Conservation (phyloP, 305 asterid genomes). For the Solanum aculeatissimum region DNA sequence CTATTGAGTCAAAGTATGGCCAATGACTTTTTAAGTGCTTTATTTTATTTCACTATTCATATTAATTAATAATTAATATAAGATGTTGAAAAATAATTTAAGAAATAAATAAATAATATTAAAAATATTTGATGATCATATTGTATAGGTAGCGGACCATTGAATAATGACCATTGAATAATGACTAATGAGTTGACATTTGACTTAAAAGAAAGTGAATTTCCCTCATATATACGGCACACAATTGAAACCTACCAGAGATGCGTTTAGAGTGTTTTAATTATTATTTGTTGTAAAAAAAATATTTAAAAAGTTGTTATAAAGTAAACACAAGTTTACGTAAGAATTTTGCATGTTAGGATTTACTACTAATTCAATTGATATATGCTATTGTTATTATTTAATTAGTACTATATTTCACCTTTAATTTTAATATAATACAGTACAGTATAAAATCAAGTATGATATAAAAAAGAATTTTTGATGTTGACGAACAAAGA, state of each 20-base stretch:
- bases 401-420: neutral
- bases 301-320: neutral
- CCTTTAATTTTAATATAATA: neutral
- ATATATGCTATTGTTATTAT: neutral
- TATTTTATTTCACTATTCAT: neutral
- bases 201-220: neutral
- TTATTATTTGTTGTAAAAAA: too few relatives aligned
- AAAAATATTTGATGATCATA: too few relatives aligned
- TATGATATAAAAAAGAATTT: neutral
- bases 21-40: neutral
- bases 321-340: neutral
- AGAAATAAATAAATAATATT: too few relatives aligned
- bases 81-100: too few relatives aligned
- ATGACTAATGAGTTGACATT: neutral
- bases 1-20: neutral
- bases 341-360: neutral
- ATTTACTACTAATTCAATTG: neutral
- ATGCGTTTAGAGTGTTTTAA: too few relatives aligned
- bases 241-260: too few relatives aligned
- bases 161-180: neutral
- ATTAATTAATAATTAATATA: too few relatives aligned
- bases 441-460: neutral
- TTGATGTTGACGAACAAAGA: neutral
- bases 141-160: too few relatives aligned
- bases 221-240: neutral